A percentile compares a stretch with the other conserved stretches of the same genome.
phyloP scores from a whole-genome alignment of 148 eudicot species.

The Amaranthus palmeri region DNA sequence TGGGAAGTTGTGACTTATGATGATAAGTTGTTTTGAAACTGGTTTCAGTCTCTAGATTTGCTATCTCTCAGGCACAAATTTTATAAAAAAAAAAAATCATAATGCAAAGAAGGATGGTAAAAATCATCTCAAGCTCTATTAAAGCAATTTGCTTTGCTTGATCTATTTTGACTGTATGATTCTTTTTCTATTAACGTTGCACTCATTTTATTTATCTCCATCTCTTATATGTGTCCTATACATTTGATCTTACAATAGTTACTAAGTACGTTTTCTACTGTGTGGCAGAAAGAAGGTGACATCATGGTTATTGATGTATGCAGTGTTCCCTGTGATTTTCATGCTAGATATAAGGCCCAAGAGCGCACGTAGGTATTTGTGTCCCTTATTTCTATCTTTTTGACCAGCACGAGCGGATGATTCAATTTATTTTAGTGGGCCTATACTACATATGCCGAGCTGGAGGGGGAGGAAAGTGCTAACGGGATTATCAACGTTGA shows the following conservation, averaged over 20 bases:
- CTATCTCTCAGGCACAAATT: not conserved
- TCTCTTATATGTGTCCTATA: not conserved
- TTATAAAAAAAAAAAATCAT: not conserved
- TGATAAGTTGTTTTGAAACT: no score
- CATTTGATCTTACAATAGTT: not conserved
- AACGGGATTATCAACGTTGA: no score
- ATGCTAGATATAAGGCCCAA: slow-evolving; percentile 87
- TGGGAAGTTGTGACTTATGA: no score
- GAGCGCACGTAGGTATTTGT: slow-evolving; percentile 96
- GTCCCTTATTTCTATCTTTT: not conserved
- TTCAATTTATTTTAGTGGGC: not conserved
- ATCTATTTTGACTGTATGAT: not conserved
- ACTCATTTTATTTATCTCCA: not conserved
- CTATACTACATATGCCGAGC: no score
- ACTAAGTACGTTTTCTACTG: slow-evolving; percentile 11
- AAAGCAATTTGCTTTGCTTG: not conserved
- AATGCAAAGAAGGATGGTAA: no score
- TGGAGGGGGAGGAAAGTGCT: no score
- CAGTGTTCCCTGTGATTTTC: slow-evolving; percentile 73
- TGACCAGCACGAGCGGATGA: not conserved
- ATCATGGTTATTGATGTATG: slow-evolving; percentile 67
- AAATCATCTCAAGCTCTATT: no score
- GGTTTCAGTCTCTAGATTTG: not conserved
- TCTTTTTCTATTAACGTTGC: not conserved
- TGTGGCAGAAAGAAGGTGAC: slow-evolving; percentile 78